Base-by-base conservation (phyloP, 371 early-diverging fungal genomes). In the Lichtheimia hyalospora region DNA sequence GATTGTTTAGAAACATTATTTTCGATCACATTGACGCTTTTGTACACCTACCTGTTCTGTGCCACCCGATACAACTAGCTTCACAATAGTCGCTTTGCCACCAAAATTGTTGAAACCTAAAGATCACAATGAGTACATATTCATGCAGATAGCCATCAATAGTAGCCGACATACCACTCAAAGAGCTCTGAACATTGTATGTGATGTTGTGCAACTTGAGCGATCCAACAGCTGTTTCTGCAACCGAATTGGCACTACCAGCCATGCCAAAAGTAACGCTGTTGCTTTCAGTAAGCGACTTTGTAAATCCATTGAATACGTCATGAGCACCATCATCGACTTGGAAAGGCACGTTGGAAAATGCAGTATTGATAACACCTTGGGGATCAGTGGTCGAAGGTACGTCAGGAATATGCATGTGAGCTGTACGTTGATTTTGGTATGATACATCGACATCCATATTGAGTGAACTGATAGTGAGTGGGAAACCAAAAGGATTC, bases 401-500 rank as follows among this genome's bases (percentile, higher is more conserved):
- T 16, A 66, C 70, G 27, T 70, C 63, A 53, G 85, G 85, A 16
- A 84, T 64, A 52, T 72, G 67, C 49, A 85, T 61, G 34, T 54
- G 61, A 44, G 85, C 85, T 13, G 83, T 65, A 39, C 58, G 53
- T 46, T 58, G 63, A 34, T 75, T 75, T 7, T 57, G 46, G 46
- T 63, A 71, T 15, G 57, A 66, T 39, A 70, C 70, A 12, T 48
- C 53, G 39, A 80, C 77, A 18, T 72, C 53, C 74, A 83, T 79
- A 49, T 77, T 66, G 25, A 84, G 62, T 42, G 72, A 66, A 14
- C 56, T 52, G 42, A 85, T 76, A 54, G 58, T 68, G 44, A 85
- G 65, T 48, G 84, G 81, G 83, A 85, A 82, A 3, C 79, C 71
- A 28, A 85, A 85, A 1, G 85, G 85, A 60, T 67, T 78, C 60